Evolutionary conservation across 495 filamentous ascomycete species (phyloP), one percentile per base, ranked within the genome.

Genomic region (Neurospora sp.): DNA sequence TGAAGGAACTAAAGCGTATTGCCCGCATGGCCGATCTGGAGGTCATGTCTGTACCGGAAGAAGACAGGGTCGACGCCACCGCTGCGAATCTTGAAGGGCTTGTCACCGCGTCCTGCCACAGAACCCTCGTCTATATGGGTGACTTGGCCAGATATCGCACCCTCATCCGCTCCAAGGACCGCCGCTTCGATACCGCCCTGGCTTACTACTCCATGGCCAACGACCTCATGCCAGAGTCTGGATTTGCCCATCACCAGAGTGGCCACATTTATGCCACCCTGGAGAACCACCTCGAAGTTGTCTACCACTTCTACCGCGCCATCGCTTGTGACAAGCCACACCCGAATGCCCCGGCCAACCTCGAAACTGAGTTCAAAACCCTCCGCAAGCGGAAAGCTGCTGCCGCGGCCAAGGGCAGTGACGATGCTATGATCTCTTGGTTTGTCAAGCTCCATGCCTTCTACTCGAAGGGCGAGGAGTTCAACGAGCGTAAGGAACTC

Each of bases 291-390:
- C 86, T 98, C 31, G 87, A 92, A 31, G 90, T 93, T 3, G 91
- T 93, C 1, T 98, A 98, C 77, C 90, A 98, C 81, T 86, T 98
- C 14, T 97, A 97, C 77, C 88, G 94, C 70, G 91, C 94, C 20
- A 82, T 94, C 48, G 89, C 90, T 3, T 89, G 90, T 41, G 83
- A 89, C 39, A 86, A 90, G 42, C 93, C 94, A 5, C 89, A 95
- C 78, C 90, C 91, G 7, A 82, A 87, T 8, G 94, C 93, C 3
- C 82, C 85, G 39, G 81, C 81, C 8, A 99, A 98, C 74, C 85
- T 99, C 37, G 90, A 92, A 74, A 86, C 90, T 35, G 92, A 94
- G 77, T 95, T 97, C 76, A 91, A 89, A 75, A 93, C 91, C 2
- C 75, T 83, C 10, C 81, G 77, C n/a, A 79, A 76, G 38, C 70